Evolutionary conservation across 768 basidiomycete species (phyloP).

Genomic region (Russula brevipes): DNA sequence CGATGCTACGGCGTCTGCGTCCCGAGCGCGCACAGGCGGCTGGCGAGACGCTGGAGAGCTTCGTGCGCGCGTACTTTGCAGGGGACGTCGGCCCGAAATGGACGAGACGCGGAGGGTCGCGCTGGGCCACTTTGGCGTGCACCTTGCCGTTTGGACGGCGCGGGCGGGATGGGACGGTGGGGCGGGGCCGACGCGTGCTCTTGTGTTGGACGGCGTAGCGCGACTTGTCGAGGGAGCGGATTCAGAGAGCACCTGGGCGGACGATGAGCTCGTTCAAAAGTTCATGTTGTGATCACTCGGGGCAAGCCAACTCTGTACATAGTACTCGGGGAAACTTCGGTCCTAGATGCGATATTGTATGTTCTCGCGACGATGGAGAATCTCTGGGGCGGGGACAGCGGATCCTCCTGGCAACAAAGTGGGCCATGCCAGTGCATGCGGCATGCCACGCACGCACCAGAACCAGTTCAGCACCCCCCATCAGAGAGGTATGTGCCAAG

Average conservation of each 20-base stretch:
- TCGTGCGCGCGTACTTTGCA: slow-evolving; percentile 43
- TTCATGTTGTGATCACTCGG: slow-evolving; percentile 2
- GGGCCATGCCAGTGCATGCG: too few species aligned
- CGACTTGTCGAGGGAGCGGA: slow-evolving; percentile 33
- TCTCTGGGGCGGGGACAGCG: too few species aligned
- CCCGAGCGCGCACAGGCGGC: slow-evolving; percentile 38
- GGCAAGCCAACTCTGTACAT: too few species aligned
- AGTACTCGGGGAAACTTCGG: too few species aligned
- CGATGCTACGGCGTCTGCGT: slow-evolving; percentile 45
- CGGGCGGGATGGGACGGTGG: slow-evolving; percentile 45
- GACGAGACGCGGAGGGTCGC: slow-evolving; percentile 37
- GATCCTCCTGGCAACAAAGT: too few species aligned
- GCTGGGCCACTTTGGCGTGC: slow-evolving; percentile 48
- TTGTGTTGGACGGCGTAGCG: slow-evolving; percentile 47
- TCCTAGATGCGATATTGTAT: too few species aligned
- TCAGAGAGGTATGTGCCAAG: too few species aligned
- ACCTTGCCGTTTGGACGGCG: slow-evolving; percentile 49
- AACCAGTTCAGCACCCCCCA: too few species aligned
- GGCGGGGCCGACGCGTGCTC: slow-evolving; percentile 42
- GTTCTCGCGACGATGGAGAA: too few species aligned
- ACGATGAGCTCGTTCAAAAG: slow-evolving; percentile 9
- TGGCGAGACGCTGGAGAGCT: slow-evolving; percentile 37
- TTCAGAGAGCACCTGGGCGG: slow-evolving; percentile 14
- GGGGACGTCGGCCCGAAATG: slow-evolving; percentile 17
- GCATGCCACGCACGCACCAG: too few species aligned